Base-by-base conservation (phyloP, 352 stramenopile species). In the Thalassiosira hispida region DNA sequence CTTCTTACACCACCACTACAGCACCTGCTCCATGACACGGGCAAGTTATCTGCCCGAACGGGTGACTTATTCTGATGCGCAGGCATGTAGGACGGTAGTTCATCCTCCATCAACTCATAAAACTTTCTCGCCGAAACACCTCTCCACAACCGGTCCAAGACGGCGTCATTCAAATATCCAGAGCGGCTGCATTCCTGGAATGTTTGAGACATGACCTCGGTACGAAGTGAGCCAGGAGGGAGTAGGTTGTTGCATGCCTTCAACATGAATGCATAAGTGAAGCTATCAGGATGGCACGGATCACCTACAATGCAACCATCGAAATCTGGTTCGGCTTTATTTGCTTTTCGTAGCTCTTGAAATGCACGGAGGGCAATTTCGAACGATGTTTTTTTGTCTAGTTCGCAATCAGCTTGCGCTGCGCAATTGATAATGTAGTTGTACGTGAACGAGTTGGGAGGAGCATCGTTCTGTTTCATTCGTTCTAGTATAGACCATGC, bases 341-440 rank as follows among this genome's bases (percentile, higher is more conserved):
- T 70, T 47, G 38, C 22, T 69, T 72, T 70, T 2, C 80, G 70
- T 20, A 87, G 42, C 40, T 81, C 71, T 67, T 78, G 69, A 73
- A 87, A 87, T 38, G 75, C 75, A 40, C 65, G 59, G 7, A 87
- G 7, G 20, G 80, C 74, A 40, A 87, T 60, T 57, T 82, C 55
- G 56, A 87, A 87, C 11, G 71, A 73, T 70, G 22, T 42, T 14
- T 40, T 12, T 40, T 81, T 40, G 18, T 82, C 60, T 57, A 62
- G 38, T 22, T 61, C 42, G 23, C 57, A 31, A 40, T 71, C 46
- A 40, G 51, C 63, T 55, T 81, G 52, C 18, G 69, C 68, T 46
- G 69, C 72, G 64, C 75, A 84, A 49, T 87, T 87, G 38, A 87
- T 87, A 23, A 82, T 66, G 18, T 83, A 87, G 46, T 87, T 87